These are phyloP conservation scores for Pythium guiyangense DNA, from an alignment of 352 stramenopile genomes.

Conservation along the genomic window DNA sequence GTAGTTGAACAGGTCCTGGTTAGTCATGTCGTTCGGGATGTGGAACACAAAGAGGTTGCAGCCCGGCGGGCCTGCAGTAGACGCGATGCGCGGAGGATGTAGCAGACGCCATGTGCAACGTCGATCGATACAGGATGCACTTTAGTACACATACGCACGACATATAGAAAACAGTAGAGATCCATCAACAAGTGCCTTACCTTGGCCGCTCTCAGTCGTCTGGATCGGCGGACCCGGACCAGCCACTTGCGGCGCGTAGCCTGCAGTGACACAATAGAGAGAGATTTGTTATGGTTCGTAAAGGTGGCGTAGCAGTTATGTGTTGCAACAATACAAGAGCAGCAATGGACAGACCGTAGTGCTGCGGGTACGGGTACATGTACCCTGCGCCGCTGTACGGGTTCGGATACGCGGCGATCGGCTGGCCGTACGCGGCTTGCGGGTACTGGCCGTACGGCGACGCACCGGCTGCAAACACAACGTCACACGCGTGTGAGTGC, in stretches of 20 bases:
- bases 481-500: background rate
- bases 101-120: background rate
- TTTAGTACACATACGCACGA: slow-evolving; percentile 43
- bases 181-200: slow-evolving; percentile 21
- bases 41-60: slow-evolving; percentile 98
- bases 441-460: slow-evolving; percentile 66
- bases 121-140: slow-evolving; percentile 24
- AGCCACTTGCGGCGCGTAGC: slow-evolving; percentile 79
- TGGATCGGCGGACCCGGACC: slow-evolving; percentile 85
- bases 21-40: slow-evolving; percentile 97
- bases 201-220: slow-evolving; percentile 85
- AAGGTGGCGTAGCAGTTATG: background rate
- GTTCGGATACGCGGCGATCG: slow-evolving; percentile 62
- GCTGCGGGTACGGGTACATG: slow-evolving; percentile 85
- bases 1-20: slow-evolving; percentile 96
- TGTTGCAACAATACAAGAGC: too few species aligned
- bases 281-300: background rate
- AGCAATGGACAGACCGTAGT: slow-evolving; percentile 47
- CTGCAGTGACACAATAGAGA: slow-evolving; percentile 20
- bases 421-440: slow-evolving; percentile 64
- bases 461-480: slow-evolving; percentile 11
- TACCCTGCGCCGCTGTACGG: slow-evolving; percentile 70
- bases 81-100: slow-evolving; percentile 1
- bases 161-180: slow-evolving; percentile 8
- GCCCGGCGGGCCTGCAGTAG: slow-evolving; percentile 83